Percentiles rank a stretch among this genome's conserved stretches.
Evolutionary conservation across 2,329 filamentous ascomycete genomes (phyloP).

Genomic region (Alternaria sp.): DNA sequence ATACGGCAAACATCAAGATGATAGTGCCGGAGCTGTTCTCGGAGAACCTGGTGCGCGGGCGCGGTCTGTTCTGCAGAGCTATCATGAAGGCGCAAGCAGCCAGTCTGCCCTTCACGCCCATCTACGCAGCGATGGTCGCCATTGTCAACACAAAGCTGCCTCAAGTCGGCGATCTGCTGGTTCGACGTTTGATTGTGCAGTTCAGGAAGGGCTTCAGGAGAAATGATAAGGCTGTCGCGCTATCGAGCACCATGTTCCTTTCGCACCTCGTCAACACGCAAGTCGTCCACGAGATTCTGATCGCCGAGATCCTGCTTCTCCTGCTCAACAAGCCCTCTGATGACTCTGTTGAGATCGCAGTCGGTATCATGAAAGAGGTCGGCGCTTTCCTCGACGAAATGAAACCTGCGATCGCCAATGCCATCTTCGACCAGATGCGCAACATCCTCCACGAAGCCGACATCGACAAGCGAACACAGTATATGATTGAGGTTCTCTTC

Average conservation of each 20-base stretch:
- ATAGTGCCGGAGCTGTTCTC: constrained; percentile 96
- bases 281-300: constrained; percentile 91
- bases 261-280: constrained; percentile 97
- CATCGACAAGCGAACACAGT: constrained; percentile 98
- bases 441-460: constrained; percentile 95
- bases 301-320: constrained; percentile 90
- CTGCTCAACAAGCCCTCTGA: constrained; percentile 95
- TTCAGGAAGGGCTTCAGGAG: constrained; percentile 95
- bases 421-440: constrained; percentile 94
- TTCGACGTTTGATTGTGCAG: constrained; percentile 85
- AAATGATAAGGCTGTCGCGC: constrained; percentile 96
- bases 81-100: constrained; percentile 99
- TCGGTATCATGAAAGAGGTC: constrained; percentile 90
- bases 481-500: constrained; percentile 98
- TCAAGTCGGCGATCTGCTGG: constrained; percentile 88
- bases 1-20: constrained; percentile 96
- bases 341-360: constrained; percentile 96
- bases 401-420: constrained; percentile 85
- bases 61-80: constrained; percentile 91
- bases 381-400: constrained; percentile 96
- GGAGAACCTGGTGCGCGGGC: constrained; percentile 90
- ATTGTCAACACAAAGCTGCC: constrained; percentile 98
- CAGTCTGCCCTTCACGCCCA: constrained; percentile 93
- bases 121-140: constrained; percentile 94
- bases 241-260: constrained; percentile 92